A percentile compares a stretch with the other conserved stretches of the same genome.
Conservation (phyloP, 1,139 yeast genomes). For the Saccharomyces hybrid region DNA sequence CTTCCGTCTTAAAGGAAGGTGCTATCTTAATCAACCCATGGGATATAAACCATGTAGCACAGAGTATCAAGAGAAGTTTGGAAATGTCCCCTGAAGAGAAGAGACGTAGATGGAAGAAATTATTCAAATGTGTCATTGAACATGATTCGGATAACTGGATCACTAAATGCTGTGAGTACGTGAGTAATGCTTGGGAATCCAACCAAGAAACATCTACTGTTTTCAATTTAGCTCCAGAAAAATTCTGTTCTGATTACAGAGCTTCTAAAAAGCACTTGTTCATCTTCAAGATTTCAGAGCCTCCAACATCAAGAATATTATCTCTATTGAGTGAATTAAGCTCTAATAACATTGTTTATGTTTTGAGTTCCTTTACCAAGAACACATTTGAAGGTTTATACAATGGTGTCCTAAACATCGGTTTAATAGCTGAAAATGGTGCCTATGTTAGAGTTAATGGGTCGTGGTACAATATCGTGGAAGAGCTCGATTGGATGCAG, state of each 20-base stretch:
- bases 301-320: constrained; percentile 43
- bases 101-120: constrained; percentile 50
- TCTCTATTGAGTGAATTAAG: constrained; percentile 43
- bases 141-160: constrained; percentile 80
- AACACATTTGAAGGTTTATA: constrained; percentile 57
- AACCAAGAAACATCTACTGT: constrained; percentile 38
- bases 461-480: constrained; percentile 58
- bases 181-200: constrained; percentile 51
- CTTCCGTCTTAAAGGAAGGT: constrained; percentile 63
- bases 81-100: constrained; percentile 55
- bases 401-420: constrained; percentile 59
- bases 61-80: constrained; percentile 51
- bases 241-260: constrained; percentile 32
- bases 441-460: constrained; percentile 47
- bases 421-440: constrained; percentile 83
- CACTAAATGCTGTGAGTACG: constrained; percentile 43
- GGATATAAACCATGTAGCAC: constrained; percentile 62
- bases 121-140: constrained; percentile 49
- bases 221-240: constrained; percentile 35
- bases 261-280: constrained; percentile 39
- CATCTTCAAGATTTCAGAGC: constrained; percentile 43
- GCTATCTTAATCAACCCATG: constrained; percentile 82
- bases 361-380: constrained; percentile 56
- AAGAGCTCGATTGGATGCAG: constrained; percentile 39
- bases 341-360: constrained; percentile 55